Evolutionary conservation across 495 filamentous ascomycete genomes (phyloP), one percentile per base, ranked within the genome.

Genomic region (Hypoxylon lienhwacheense): DNA sequence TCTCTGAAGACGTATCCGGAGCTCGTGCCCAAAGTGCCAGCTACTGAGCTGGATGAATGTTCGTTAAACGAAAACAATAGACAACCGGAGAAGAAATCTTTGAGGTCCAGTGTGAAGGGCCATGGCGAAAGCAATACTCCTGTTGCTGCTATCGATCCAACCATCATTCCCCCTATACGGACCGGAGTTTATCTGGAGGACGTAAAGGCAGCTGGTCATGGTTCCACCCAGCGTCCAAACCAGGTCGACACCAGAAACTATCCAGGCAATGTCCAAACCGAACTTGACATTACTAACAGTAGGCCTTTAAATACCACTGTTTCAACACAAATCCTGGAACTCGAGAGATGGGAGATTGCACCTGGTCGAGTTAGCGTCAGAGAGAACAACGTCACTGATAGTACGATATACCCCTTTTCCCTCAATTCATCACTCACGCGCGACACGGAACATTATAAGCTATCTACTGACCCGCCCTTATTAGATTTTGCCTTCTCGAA

Each of bases 401-500:
- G 69, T 70, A 63, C 32, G 39, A 22, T 3, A 20, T 21, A 10
- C 5, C 10, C 1, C 34, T 31, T 5, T 1, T 12, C 12, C 14
- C 5, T 11, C 5, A 22, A 49, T 16, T 14, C 17, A 4, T 11
- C 22, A 21, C 19, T 10, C 20, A 12, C 10, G 36, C 14, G 15
- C 17, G 5, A 4, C 5, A 37, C 4, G 16, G 5, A 21, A 24
- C 10, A 12, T 43, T 46, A 16, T 24, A 22, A 12, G 20, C 19
- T 12, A 20, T 1, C 17, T 14, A 8, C 49, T 48, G 21, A 32
- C 19, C 1, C 3, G 6, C 8, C 22, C 15, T 8, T n/a, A n/a
- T n/a, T 21, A 72, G 69, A 63, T 12, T 51, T 72, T 14, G 71
- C 70, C 12, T 75, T 67, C 52, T 76, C 73, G 8, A 71, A 70